Percentiles rank a stretch among this genome's conserved stretches.
These are phyloP conservation scores for Moesziomyces sp. DNA, from an alignment of 1,284 basidiomycete species.

Conservation along the genomic window DNA sequence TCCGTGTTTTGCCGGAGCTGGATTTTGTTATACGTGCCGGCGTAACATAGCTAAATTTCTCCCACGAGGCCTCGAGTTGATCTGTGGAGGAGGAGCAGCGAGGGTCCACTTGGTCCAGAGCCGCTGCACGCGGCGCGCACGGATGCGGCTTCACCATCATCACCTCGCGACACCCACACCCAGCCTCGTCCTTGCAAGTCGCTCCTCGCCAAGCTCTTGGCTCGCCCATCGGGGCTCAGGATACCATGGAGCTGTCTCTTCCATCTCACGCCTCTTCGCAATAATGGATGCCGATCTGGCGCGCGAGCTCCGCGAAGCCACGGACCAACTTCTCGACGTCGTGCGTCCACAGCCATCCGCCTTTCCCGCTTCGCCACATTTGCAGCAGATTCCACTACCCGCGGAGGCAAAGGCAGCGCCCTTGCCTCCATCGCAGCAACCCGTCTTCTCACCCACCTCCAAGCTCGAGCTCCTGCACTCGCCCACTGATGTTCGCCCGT, in stretches of 20 bases:
- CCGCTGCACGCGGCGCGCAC: background rate
- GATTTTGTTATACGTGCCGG: too few species aligned
- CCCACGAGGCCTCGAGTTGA: too few species aligned
- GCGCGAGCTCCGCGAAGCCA: constrained; percentile 46
- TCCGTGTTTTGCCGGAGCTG: too few species aligned
- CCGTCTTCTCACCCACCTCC: constrained; percentile 19
- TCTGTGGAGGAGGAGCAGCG: background rate
- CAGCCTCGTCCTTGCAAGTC: background rate
- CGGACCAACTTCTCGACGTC: constrained; percentile 46
- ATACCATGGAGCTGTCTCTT: background rate
- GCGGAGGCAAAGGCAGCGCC: background rate
- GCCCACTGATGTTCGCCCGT: constrained; percentile 41
- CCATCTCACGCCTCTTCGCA: background rate
- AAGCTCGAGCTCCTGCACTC: constrained; percentile 35
- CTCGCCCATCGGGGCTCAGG: background rate
- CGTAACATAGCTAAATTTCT: background rate
- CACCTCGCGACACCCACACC: background rate
- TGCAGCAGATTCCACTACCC: constrained; percentile 1
- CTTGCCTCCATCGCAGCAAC: background rate
- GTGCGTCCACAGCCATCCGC: constrained; percentile 8
- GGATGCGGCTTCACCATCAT: background rate
- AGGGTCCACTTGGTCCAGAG: background rate
- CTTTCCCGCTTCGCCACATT: constrained; percentile 14
- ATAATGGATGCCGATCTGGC: constrained; percentile 44
- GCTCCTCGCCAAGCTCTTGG: constrained; percentile 1